A percentile compares a stretch with the other conserved stretches of the same genome.
Evolutionary conservation across 2,329 filamentous ascomycete genomes (phyloP).

Genomic region (Cladorrhinum sp.): DNA sequence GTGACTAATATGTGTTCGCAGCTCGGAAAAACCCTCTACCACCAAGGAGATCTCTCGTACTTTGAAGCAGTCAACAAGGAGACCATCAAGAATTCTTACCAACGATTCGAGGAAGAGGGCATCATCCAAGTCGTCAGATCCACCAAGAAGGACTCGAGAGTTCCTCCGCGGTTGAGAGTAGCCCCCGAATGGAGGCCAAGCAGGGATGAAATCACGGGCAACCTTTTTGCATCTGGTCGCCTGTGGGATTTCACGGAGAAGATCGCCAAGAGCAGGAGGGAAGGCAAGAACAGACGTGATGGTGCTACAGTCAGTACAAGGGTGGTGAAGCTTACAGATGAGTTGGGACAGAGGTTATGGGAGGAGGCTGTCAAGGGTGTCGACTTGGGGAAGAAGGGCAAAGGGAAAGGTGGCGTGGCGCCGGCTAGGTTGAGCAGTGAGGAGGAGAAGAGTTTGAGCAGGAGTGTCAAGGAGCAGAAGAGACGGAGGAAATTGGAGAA

Average conservation of each 20-base stretch:
- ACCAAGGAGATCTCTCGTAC: slow-evolving; percentile 94
- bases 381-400: slow-evolving; percentile 25
- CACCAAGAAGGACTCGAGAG: slow-evolving; percentile 54
- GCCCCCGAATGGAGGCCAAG: slow-evolving; percentile 71
- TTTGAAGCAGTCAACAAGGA: slow-evolving; percentile 99
- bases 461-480: slow-evolving; percentile 45
- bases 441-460: slow-evolving; percentile 45
- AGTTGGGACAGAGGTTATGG: slow-evolving; percentile 69
- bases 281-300: slow-evolving; percentile 95
- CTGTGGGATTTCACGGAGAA: slow-evolving; percentile 91
- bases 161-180: slow-evolving; percentile 62
- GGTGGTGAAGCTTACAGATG: slow-evolving; percentile 74
- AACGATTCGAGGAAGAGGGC: slow-evolving; percentile 84
- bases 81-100: slow-evolving; percentile 89
- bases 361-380: slow-evolving; percentile 47
- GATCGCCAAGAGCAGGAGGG: slow-evolving; percentile 77
- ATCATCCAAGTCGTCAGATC: slow-evolving; percentile 74
- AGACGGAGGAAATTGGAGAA: slow-evolving; percentile 49
- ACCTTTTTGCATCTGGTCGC: slow-evolving; percentile 66
- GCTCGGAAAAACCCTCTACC: slow-evolving; percentile 94
- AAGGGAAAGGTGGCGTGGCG: slow-evolving; percentile 32
- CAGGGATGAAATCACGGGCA: slow-evolving; percentile 59
- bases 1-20: slow-evolving; percentile 40
- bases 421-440: slow-evolving; percentile 48
- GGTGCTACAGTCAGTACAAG: slow-evolving; percentile 82